Evolutionary conservation across 108 stramenopile genomes (phyloP), one percentile per base, ranked within the genome.

Genomic region (Poteriospumella lacustris): DNA sequence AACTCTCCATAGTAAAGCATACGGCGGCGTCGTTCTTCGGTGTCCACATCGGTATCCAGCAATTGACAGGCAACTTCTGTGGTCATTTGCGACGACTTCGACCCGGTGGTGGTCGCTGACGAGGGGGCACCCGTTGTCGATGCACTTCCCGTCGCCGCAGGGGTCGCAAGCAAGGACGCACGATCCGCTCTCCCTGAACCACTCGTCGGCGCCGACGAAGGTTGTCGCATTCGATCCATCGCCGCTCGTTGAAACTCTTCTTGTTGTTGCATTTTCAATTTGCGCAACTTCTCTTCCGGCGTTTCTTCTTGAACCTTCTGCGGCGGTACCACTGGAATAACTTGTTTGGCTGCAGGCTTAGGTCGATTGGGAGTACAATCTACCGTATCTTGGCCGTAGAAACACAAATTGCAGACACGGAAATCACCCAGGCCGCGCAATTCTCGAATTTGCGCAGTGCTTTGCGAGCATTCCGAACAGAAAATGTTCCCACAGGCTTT

Each of bases 401-500:
- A 64, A 64, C 60, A 64, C 5, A 31, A 34, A 31, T 19, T 5
- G 24, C 60, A 64, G 36, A 64, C 60, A 12, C 60, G 60, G 5
- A 64, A 24, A 5, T 19, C 5, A 9, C 60, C 60, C 9, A 33
- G 5, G 5, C 3, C 3, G 5, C 24, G 29, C 5, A 64, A 12
- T 64, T 64, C 60, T 3, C 5, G 9, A 5, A 64, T 64, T 12
- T 19, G 15, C 28, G 31, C 60, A 12, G 28, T 24, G 3, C 36
- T 5, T 12, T 19, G 36, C 5, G 33, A 31, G 24, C 60, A 64
- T 64, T 64, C 3, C 9, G 15, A 3, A 64, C 60, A 64, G 24
- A 64, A 19, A 24, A 64, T 24, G 36, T 64, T 64, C 36, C 60
- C 60, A 64, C 60, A 64, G 36, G 60, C 60, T 12, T 64, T 12